Evolutionary conservation across 2,329 filamentous ascomycete species (phyloP).

Genomic region (Hawksworthiomyces lignivorus): DNA sequence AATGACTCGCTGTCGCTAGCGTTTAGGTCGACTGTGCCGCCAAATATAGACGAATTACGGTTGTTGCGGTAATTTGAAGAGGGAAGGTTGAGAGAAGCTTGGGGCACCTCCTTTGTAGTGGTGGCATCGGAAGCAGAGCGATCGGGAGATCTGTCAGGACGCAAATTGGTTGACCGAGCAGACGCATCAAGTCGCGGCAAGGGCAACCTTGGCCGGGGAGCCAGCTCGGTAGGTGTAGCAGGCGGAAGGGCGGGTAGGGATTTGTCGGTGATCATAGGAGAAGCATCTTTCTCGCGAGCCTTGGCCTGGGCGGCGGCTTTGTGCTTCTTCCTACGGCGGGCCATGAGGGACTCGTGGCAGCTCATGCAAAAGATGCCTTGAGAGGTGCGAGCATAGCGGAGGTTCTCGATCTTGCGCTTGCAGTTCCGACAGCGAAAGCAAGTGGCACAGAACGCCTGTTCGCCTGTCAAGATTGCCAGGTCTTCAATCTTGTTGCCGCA

Average conservation of each 20-base stretch:
- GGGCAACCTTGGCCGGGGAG: constrained; percentile 44
- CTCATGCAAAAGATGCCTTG: constrained; percentile 99
- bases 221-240: constrained; percentile 62
- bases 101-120: constrained; percentile 25
- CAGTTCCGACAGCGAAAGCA: constrained; percentile 98
- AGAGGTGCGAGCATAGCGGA: constrained; percentile 93
- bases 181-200: constrained; percentile 47
- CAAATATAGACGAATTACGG: constrained; percentile 61
- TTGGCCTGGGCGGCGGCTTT: constrained; percentile 59
- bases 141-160: constrained; percentile 48
- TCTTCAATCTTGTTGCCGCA: constrained; percentile 98
- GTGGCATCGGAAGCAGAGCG: constrained; percentile 31
- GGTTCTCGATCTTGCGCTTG: constrained; percentile 97
- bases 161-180: constrained; percentile 43
- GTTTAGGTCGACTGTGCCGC: constrained; percentile 27
- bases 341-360: constrained; percentile 96
- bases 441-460: constrained; percentile 94
- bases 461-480: constrained; percentile 90
- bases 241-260: constrained; percentile 83
- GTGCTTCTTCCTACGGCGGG: constrained; percentile 77
- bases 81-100: constrained; percentile 51
- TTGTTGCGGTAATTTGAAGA: constrained; percentile 72
- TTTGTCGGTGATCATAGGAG: constrained; percentile 74
- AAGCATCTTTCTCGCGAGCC: constrained; percentile 54
- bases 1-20: constrained; percentile 57